Evolutionary conservation across 768 basidiomycete species (phyloP), one percentile per base, ranked within the genome.

Genomic region (Dendrothele bispora): DNA sequence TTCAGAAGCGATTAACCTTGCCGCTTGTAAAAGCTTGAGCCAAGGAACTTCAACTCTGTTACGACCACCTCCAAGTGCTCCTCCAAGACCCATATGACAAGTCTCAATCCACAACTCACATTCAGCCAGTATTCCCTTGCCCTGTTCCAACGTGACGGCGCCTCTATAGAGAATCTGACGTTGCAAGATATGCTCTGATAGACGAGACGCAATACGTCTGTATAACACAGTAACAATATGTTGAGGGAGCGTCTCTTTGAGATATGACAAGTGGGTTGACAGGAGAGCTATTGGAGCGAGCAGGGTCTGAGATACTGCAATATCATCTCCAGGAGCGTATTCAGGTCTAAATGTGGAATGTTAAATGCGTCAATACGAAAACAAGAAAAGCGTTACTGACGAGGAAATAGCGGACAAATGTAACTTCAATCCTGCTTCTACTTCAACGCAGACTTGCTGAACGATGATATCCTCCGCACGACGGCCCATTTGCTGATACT

Each of bases 401-500:
- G 66, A 64, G 35, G 65, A 71, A 45, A 70, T 71, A 61, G 78
- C 73, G 11, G 69, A 68, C 49, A 93, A 79, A 66, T 98, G 91
- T 2, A 75, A 64, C 61, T 84, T 90, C 32, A 97, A 69, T 21
- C 80, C 79, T 10, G 68, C 68, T 64, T 95, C 88, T 39, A 95
- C 83, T 63, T 99, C 97, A 3, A 78, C 77, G 42, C 81, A 87
- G 14, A 94, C 74, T 57, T 91, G 88, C 53, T 87, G 84, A 14
- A 91, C 80, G 28, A 94, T 78, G 81, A 98, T 88, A 43, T 90
- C 88, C 61, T 97, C 91, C 4, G 91, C 83, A n/a, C 93, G 79
- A 7, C 65, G 69, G 2, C 75, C 72, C 21, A 92, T 66, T 10
- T 69, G 72, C 18, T 67, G 68, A 56, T 91, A 98, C 54, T 78